A percentile compares a stretch with the other conserved stretches of the same genome.
phyloP scores from a whole-genome alignment of 768 basidiomycete species.

The Tricholoma matsutake region DNA sequence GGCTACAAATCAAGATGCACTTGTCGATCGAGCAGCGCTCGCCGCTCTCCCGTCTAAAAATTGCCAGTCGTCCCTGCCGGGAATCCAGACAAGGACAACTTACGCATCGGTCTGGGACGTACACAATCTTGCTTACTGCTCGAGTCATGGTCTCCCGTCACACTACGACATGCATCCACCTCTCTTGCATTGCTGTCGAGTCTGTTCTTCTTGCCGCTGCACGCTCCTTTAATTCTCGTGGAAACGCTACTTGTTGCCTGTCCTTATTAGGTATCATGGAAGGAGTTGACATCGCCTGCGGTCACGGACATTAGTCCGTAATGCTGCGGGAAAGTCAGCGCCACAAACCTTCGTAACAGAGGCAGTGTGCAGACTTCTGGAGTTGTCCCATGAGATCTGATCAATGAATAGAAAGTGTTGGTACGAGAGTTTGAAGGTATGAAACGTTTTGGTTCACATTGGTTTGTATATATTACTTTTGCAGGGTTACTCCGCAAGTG shows the following conservation, averaged over 20 bases:
- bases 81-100: background rate
- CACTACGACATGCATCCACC: conserved; percentile 30
- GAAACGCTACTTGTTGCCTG: conserved; percentile 2
- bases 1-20: background rate
- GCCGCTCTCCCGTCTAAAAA: background rate
- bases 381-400: background rate
- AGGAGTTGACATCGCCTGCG: conserved; percentile 25
- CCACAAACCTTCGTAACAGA: conserved; percentile 24
- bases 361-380: background rate
- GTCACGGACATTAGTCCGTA: background rate
- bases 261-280: conserved; percentile 10
- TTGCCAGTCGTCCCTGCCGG: background rate
- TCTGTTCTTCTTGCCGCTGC: conserved; percentile 8
- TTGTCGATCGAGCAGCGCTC: background rate
- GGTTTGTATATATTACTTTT: background rate
- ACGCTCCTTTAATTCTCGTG: conserved; percentile 13
- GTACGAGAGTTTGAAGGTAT: background rate
- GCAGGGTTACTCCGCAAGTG: background rate
- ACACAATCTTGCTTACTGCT: conserved; percentile 27
- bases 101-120: conserved; percentile 15
- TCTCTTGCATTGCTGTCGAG: conserved; percentile 11
- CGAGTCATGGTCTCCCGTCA: conserved; percentile 26
- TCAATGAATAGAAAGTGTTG: background rate
- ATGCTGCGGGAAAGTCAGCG: background rate
- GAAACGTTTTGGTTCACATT: background rate